Evolutionary conservation across 2,329 filamentous ascomycete genomes (phyloP).

Genomic region (Westerdykella aurantiaca): DNA sequence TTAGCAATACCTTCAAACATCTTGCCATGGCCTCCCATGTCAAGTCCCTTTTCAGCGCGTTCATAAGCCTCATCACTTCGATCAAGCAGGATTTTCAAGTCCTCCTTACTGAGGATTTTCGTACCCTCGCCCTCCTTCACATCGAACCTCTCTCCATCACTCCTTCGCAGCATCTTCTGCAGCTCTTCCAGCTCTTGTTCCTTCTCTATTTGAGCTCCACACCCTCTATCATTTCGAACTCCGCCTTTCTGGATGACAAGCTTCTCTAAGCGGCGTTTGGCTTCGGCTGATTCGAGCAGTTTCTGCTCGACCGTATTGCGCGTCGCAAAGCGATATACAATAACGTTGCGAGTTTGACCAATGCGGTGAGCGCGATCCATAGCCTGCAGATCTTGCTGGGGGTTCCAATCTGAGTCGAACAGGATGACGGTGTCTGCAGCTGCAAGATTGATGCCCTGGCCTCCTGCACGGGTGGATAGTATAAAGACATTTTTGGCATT

Average conservation of each 20-base stretch:
- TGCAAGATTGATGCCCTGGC: slow-evolving; percentile 90
- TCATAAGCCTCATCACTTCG: slow-evolving; percentile 62
- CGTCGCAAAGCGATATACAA: slow-evolving; percentile 90
- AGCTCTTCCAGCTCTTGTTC: slow-evolving; percentile 46
- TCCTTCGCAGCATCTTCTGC: slow-evolving; percentile 44
- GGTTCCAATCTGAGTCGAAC: slow-evolving; percentile 90
- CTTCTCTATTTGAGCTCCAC: slow-evolving; percentile 39
- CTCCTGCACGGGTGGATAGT: slow-evolving; percentile 83
- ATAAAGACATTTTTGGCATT: slow-evolving; percentile 65
- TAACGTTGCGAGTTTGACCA: slow-evolving; percentile 83
- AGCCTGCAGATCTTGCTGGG: slow-evolving; percentile 92
- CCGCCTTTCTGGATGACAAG: slow-evolving; percentile 88
- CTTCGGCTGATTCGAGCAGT: slow-evolving; percentile 79
- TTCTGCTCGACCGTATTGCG: slow-evolving; percentile 89
- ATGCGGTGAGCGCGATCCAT: slow-evolving; percentile 95
- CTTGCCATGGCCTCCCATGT: slow-evolving; percentile 55
- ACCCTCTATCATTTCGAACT: slow-evolving; percentile 55
- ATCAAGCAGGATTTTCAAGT: slow-evolving; percentile 75
- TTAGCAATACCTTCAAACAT: slow-evolving; percentile 76
- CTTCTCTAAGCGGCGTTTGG: slow-evolving; percentile 87
- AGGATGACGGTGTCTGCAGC: slow-evolving; percentile 88
- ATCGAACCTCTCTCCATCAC: slow-evolving; percentile 65
- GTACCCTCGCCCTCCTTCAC: slow-evolving; percentile 51
- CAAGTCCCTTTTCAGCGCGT: slow-evolving; percentile 71
- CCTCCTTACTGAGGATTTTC: slow-evolving; percentile 66